phyloP scores from a whole-genome alignment of 139 green algal genomes.

The Eudorina sp. region DNA sequence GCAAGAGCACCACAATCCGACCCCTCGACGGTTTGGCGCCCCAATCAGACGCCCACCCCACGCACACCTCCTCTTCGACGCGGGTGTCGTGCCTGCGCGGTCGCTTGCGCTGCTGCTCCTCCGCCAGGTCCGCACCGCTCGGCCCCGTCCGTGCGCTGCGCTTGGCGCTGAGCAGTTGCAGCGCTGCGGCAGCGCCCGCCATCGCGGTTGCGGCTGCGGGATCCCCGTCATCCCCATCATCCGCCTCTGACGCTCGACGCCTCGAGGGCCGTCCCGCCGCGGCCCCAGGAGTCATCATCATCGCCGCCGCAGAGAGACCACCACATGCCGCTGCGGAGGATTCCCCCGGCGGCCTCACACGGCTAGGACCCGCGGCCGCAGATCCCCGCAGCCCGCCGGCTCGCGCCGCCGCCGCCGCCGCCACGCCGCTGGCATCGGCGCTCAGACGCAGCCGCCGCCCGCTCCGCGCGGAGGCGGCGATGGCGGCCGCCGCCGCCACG shows the following conservation, averaged over 20 bases:
- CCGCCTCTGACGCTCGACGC: no score
- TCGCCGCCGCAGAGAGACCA: no score
- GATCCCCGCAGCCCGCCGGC: neutral
- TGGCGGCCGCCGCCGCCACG: no score
- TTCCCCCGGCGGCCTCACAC: neutral
- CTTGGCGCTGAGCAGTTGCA: neutral
- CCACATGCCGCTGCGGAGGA: no score
- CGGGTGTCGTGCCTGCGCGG: neutral
- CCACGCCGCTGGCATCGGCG: no score
- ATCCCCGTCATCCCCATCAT: neutral
- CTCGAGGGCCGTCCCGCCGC: no score
- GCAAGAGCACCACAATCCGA: no score
- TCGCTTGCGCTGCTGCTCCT: neutral
- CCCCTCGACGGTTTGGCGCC: no score
- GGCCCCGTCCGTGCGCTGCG: neutral
- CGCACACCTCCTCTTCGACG: no score
- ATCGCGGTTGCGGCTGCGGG: neutral
- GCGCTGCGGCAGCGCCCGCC: neutral
- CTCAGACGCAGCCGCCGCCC: neutral
- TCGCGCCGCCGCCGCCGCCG: neutral
- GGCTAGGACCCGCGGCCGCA: neutral
- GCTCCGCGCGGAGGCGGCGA: neutral
- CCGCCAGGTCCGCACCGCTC: neutral
- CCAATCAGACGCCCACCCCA: no score
- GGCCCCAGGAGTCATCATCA: no score